Base-by-base conservation (phyloP, 139 green algal genomes). In the Desmodesmus armatus region DNA sequence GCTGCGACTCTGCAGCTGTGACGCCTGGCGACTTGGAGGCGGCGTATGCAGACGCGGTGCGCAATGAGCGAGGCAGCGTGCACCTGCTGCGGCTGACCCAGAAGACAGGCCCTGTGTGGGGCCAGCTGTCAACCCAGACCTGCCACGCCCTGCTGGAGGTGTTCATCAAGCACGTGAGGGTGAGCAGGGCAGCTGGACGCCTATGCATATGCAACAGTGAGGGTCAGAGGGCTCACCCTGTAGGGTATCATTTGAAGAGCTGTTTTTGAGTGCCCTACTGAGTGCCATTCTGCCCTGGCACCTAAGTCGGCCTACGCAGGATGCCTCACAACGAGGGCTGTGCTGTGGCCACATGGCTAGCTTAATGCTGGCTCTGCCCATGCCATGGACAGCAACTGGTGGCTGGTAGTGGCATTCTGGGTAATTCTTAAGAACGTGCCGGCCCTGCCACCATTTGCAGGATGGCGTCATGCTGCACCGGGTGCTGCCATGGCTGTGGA, bases 401-500 rank as follows among this genome's bases (percentile, higher is more conserved):
- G n/a, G n/a, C n/a, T n/a, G n/a, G n/a, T n/a, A n/a, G n/a, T n/a
- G n/a, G n/a, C n/a, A n/a, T n/a, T n/a, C n/a, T n/a, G n/a, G n/a
- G n/a, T n/a, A n/a, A n/a, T n/a, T n/a, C n/a, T n/a, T n/a, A n/a
- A n/a, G n/a, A n/a, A n/a, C n/a, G n/a, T n/a, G n/a, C n/a, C n/a
- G n/a, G n/a, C n/a, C n/a, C n/a, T n/a, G n/a, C n/a, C n/a, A 55
- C 47, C 13, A 15, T n/a, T 15, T 81, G 33, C 65, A 90, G 86
- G 85, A 89, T 23, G 82, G 85, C 4, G 71, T 85, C 9, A 80
- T 91, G 78, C 83, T 92, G 39, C 41, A 77, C 37, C 67, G 80
- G 3, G 88, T 88, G 37, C 33, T 92, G 78, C 89, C 89, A 0
- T 92, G 89, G 89, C 79, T 92, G 72, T 92, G 83, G 83, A 85